Conservation (phyloP, 2,329 filamentous ascomycete genomes). For the Microcyclosporella mali region DNA sequence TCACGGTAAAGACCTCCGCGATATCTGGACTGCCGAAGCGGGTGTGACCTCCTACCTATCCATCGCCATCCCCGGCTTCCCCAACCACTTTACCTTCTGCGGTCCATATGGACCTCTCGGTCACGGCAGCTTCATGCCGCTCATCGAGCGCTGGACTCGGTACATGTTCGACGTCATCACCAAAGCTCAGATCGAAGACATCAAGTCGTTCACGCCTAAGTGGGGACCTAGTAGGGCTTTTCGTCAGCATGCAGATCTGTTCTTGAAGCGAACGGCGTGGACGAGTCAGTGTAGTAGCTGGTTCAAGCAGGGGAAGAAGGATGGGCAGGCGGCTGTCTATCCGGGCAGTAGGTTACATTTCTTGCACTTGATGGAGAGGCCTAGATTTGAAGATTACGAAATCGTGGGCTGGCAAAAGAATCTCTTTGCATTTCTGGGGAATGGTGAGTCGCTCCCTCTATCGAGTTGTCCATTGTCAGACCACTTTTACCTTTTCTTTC, state of each 20-base stretch:
- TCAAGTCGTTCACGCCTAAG: slow-evolving; percentile 36
- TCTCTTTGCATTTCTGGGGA: slow-evolving; percentile 38
- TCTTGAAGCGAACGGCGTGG: slow-evolving; percentile 36
- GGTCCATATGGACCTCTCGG: slow-evolving; percentile 39
- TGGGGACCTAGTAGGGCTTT: slow-evolving; percentile 30
- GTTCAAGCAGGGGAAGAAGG: slow-evolving; percentile 34
- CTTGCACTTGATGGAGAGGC: slow-evolving; percentile 33
- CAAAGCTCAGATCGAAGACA: slow-evolving; percentile 39
- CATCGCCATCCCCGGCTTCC: slow-evolving; percentile 38
- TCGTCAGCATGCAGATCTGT: slow-evolving; percentile 37
- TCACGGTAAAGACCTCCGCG: slow-evolving; percentile 27
- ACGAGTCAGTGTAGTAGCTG: slow-evolving; percentile 30
- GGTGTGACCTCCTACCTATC: slow-evolving; percentile 38
- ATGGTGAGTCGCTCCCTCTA: slow-evolving; percentile 16
- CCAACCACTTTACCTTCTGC: slow-evolving; percentile 41
- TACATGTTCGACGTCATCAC: slow-evolving; percentile 37
- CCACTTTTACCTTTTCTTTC: no score
- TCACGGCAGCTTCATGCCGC: slow-evolving; percentile 37
- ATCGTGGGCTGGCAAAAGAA: slow-evolving; percentile 38
- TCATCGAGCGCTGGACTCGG: slow-evolving; percentile 36
- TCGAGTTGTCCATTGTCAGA: no score
- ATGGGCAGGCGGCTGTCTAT: slow-evolving; percentile 36
- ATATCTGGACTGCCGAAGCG: slow-evolving; percentile 32
- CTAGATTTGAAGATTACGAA: slow-evolving; percentile 39
- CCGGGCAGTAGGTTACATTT: slow-evolving; percentile 37